These are phyloP conservation scores for Kokia cookei DNA, from an alignment of 441 rosid species.

Conservation along the genomic window DNA sequence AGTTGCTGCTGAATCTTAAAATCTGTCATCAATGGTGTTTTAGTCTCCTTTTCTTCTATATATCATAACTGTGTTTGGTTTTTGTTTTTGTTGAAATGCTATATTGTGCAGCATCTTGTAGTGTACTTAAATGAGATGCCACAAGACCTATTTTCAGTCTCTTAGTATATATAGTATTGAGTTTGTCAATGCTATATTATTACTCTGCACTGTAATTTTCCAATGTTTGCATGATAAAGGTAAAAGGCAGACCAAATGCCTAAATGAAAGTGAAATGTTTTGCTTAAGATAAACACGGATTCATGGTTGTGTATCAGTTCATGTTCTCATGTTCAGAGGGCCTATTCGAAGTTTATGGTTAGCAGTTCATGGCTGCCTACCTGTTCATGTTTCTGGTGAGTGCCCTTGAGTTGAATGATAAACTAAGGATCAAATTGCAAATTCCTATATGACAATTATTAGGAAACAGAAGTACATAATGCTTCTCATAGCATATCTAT, in stretches of 20 bases:
- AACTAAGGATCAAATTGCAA: no score
- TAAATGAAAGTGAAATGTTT: no score
- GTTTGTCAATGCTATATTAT: neutral
- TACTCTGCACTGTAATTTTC: neutral
- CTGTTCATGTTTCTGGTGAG: no score
- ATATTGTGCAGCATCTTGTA: slow-evolving; percentile 4
- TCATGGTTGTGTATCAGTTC: no score
- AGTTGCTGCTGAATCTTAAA: slow-evolving; percentile 25
- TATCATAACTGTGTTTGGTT: slow-evolving; percentile 10
- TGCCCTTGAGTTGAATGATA: no score
- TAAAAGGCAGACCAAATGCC: neutral
- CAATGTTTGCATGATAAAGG: neutral
- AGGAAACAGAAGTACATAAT: no score
- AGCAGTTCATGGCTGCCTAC: no score
- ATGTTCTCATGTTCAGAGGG: no score
- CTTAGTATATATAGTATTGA: neutral
- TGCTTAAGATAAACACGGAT: no score
- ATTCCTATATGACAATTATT: no score
- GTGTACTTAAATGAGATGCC: slow-evolving; percentile 15
- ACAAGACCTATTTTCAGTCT: neutral
- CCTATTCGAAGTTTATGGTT: no score
- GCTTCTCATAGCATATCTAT: neutral
- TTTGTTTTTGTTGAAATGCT: slow-evolving; percentile 18
- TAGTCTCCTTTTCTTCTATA: neutral
- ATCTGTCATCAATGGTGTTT: neutral